Evolutionary conservation across 2,329 filamentous ascomycete species (phyloP).

Genomic region (Geosmithia flava): DNA sequence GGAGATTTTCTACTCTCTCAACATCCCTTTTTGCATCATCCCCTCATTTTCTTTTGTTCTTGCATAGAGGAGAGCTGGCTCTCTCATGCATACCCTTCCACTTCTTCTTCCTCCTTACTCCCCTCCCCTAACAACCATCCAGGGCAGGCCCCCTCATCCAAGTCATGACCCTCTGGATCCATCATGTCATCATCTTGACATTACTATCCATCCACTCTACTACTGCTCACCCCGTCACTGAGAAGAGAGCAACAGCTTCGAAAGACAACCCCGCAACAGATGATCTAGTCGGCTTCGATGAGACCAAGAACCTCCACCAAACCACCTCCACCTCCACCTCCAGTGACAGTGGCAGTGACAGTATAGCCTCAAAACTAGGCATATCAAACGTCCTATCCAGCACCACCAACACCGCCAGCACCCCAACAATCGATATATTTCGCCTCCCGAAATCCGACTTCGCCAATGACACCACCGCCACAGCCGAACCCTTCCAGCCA

Average conservation of each 20-base stretch:
- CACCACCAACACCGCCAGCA: neutral
- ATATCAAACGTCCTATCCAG: neutral
- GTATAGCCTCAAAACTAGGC: neutral
- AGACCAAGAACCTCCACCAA: neutral
- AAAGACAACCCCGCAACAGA: neutral
- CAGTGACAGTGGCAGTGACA: neutral
- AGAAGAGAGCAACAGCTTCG: neutral
- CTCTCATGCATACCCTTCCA: neutral
- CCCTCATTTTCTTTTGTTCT: neutral
- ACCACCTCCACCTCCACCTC: neutral
- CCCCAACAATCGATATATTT: neutral
- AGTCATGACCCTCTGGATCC: neutral
- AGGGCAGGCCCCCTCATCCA: neutral
- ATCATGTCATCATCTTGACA: neutral
- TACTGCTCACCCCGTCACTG: neutral
- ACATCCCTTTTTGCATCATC: neutral
- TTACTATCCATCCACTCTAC: neutral
- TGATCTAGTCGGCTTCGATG: slow-evolving; percentile 1
- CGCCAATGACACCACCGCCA: neutral
- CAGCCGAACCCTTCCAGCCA: neutral
- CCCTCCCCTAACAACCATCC: neutral
- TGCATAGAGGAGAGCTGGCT: neutral
- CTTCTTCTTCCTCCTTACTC: neutral
- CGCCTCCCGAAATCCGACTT: neutral
- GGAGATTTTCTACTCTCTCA: neutral